Evolutionary conservation across 108 stramenopile species (phyloP).

Genomic region (Hondaea fermentalgiana): DNA sequence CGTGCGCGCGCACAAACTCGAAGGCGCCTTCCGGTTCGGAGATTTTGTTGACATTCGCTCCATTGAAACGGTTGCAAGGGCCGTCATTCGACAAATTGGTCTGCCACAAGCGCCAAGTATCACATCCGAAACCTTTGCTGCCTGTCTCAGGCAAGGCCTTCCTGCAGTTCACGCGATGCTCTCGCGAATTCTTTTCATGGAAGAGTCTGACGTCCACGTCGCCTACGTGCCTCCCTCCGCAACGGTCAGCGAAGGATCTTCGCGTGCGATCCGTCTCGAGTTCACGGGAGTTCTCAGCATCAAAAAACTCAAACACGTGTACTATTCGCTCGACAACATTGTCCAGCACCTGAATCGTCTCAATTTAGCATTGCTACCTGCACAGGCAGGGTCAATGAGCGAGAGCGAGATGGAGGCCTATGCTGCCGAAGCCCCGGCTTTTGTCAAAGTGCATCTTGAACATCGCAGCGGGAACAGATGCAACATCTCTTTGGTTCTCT

Average conservation of each 20-base stretch:
- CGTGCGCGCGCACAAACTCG: neutral
- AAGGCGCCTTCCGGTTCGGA: neutral
- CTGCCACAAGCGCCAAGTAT: neutral
- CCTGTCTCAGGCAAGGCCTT: neutral
- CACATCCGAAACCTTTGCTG: neutral
- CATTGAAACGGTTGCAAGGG: neutral
- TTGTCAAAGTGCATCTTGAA: neutral
- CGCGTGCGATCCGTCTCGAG: neutral
- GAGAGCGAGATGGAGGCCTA: neutral
- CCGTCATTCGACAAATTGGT: neutral
- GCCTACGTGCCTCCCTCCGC: neutral
- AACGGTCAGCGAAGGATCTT: too few relatives aligned
- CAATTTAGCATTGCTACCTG: neutral
- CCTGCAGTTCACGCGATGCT: neutral
- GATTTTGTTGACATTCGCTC: neutral
- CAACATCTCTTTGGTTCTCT: neutral
- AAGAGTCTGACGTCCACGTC: neutral
- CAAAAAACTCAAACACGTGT: neutral
- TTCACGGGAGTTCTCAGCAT: neutral
- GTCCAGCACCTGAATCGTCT: neutral
- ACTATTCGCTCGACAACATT: neutral
- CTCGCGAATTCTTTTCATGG: neutral
- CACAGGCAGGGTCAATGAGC: neutral
- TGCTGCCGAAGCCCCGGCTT: neutral
- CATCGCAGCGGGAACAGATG: neutral